phyloP scores from a whole-genome alignment of 2,329 filamentous ascomycete species.

The Colletotrichum destructivum region DNA sequence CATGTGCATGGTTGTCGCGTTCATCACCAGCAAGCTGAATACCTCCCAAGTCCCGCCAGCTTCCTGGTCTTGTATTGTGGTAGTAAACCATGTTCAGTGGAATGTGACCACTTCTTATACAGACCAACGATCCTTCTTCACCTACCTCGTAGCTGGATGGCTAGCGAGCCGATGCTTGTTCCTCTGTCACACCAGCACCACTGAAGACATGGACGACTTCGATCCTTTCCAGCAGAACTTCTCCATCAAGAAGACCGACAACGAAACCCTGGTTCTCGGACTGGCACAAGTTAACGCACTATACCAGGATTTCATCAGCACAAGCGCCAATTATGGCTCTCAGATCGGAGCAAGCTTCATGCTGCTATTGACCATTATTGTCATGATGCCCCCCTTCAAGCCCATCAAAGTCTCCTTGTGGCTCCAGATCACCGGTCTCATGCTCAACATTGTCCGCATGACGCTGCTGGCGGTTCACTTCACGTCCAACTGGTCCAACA shows the following conservation, averaged over 20 bases:
- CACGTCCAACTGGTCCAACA: constrained; percentile 71
- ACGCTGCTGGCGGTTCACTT: constrained; percentile 72
- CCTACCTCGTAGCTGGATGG: not conserved
- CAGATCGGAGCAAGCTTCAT: constrained; percentile 79
- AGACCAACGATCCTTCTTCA: not conserved
- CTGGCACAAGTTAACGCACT: constrained; percentile 52
- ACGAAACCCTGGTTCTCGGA: constrained; percentile 51
- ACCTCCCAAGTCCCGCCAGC: not conserved
- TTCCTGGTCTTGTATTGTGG: not conserved
- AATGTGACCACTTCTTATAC: not conserved
- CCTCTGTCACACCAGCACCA: not conserved
- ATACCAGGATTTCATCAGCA: constrained; percentile 52
- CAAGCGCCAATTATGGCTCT: constrained; percentile 75
- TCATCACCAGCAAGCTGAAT: not conserved
- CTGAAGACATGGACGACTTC: constrained; percentile 45
- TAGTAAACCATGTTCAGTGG: not conserved
- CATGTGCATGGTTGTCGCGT: not conserved
- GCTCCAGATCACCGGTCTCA: constrained; percentile 74
- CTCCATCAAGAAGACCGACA: constrained; percentile 52
- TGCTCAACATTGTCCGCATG: constrained; percentile 73
- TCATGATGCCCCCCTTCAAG: constrained; percentile 78
- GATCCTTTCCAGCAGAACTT: constrained; percentile 55
- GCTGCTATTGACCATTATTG: constrained; percentile 75
- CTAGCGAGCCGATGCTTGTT: too few species aligned
- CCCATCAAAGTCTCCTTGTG: constrained; percentile 75